These are phyloP conservation scores for Cunninghamia lanceolata DNA, from an alignment of 75 land plant species.

Conservation along the genomic window DNA sequence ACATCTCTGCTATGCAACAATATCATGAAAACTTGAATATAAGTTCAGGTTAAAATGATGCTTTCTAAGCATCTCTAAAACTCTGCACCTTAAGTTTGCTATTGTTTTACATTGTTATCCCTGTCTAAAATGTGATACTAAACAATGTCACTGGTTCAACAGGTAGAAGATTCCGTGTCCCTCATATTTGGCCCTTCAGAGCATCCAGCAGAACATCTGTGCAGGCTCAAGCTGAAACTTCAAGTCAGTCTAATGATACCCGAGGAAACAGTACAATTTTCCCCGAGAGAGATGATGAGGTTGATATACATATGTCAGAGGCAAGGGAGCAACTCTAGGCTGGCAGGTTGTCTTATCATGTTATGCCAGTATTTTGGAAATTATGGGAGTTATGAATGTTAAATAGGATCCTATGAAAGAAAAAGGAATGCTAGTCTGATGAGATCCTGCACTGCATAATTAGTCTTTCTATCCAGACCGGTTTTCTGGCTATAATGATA, in stretches of 20 bases:
- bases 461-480: background rate
- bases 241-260: background rate
- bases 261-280: background rate
- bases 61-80: background rate
- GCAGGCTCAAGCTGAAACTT: constrained; percentile 6
- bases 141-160: background rate
- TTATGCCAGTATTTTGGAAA: background rate
- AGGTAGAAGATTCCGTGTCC: constrained; percentile 3
- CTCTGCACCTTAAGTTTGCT: background rate
- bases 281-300: background rate
- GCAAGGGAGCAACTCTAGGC: background rate
- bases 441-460: background rate
- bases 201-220: background rate
- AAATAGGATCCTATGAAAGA: background rate
- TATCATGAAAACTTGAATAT: background rate
- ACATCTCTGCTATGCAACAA: background rate
- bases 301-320: background rate
- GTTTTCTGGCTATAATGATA: background rate
- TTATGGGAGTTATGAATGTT: background rate
- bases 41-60: background rate
- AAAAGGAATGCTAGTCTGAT: background rate
- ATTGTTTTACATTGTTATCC: background rate
- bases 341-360: background rate
- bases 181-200: background rate
- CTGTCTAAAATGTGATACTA: background rate